phyloP scores from a whole-genome alignment of 805 yeast genomes.

The Suhomyces sp. region DNA sequence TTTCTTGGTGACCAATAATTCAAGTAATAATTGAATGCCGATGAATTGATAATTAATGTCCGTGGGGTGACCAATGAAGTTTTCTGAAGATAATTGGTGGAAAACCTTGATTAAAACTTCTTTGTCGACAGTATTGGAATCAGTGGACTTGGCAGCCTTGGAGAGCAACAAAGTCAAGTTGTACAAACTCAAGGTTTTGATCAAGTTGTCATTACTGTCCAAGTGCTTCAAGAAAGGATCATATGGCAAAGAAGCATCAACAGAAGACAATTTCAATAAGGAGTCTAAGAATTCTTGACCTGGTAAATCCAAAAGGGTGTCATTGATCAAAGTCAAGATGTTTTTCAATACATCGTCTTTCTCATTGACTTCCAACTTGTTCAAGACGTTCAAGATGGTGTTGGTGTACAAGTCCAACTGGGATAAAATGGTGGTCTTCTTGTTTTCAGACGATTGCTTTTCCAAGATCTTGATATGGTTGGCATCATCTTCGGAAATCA shows the following conservation, averaged over 20 bases:
- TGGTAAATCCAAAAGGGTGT: conserved; percentile 45
- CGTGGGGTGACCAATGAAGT: conserved; percentile 28
- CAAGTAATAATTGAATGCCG: conserved; percentile 61
- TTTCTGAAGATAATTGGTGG: conserved; percentile 32
- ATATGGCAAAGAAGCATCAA: conserved; percentile 51
- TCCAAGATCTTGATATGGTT: conserved; percentile 54
- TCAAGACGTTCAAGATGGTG: conserved; percentile 54
- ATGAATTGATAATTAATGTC: conserved; percentile 57
- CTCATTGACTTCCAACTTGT: conserved; percentile 40
- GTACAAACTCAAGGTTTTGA: conserved; percentile 55
- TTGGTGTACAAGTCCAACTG: conserved; percentile 54
- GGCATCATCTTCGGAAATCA: conserved; percentile 68
- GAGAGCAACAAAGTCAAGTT: conserved; percentile 51
- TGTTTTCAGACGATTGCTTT: conserved; percentile 45
- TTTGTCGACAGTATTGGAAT: conserved; percentile 27
- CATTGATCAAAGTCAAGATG: conserved; percentile 60
- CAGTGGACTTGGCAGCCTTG: conserved; percentile 16
- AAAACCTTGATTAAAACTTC: conserved; percentile 40
- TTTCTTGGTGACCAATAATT: conserved; percentile 52
- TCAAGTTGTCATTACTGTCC: conserved; percentile 53
- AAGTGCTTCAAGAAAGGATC: conserved; percentile 53
- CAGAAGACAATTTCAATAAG: conserved; percentile 41
- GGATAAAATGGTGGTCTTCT: conserved; percentile 38
- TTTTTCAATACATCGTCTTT: conserved; percentile 69
- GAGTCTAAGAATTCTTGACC: conserved; percentile 34